These are phyloP conservation scores for Beauveria pseudobassiana DNA, from an alignment of 2,329 filamentous ascomycete species.

Conservation along the genomic window DNA sequence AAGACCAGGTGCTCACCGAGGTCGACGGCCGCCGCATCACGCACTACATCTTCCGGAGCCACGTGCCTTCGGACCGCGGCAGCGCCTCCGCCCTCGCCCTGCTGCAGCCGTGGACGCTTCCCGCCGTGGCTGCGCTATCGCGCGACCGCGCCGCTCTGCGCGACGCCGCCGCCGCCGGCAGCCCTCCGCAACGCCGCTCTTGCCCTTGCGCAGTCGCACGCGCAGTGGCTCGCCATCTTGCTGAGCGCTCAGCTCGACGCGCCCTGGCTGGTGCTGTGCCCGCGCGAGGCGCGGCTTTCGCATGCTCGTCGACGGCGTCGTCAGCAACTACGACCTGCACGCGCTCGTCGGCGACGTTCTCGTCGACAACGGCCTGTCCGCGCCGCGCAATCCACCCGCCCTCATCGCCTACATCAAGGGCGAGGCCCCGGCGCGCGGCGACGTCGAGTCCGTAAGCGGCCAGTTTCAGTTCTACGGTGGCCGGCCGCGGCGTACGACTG, in stretches of 20 bases:
- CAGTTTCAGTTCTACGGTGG: constrained; percentile 10
- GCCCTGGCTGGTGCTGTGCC: not conserved
- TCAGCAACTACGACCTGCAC: constrained; percentile 8
- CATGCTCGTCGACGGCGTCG: constrained; percentile 6
- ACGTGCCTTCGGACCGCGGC: not conserved
- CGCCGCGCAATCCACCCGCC: not conserved
- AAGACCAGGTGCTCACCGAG: constrained; percentile 1
- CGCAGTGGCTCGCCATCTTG: constrained; percentile 6
- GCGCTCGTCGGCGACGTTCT: constrained; percentile 5
- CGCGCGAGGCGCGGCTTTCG: not conserved
- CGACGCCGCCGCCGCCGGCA: not conserved
- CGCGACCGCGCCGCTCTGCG: not conserved
- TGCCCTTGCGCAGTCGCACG: not conserved
- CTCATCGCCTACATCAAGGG: constrained; percentile 1
- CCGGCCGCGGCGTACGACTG: constrained; percentile 2
- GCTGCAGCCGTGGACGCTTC: constrained; percentile 7
- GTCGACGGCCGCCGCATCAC: constrained; percentile 5
- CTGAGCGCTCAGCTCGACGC: constrained; percentile 4
- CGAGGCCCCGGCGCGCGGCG: not conserved
- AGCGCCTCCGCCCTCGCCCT: constrained; percentile 4
- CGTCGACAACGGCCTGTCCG: not conserved
- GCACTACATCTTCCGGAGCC: not conserved
- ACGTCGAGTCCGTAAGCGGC: not conserved
- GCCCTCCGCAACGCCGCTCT: not conserved
- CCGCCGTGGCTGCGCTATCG: not conserved